phyloP scores from a whole-genome alignment of 2,329 filamentous ascomycete genomes.

The Coleophoma eucalyptorum region DNA sequence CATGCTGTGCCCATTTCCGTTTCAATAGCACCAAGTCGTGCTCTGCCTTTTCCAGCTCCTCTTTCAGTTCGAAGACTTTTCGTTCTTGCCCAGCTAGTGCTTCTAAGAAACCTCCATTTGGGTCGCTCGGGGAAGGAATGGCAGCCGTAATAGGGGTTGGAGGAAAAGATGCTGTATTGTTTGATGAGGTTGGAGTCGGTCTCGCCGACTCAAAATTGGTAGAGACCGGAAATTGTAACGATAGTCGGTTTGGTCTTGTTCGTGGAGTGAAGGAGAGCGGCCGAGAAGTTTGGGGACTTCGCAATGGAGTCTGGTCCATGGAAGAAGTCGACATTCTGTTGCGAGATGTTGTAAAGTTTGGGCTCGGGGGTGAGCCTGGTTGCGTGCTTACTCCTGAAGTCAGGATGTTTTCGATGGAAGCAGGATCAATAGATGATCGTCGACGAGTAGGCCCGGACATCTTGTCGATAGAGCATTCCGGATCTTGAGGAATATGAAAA shows the following conservation, averaged over 20 bases:
- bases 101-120: slow-evolving; percentile 60
- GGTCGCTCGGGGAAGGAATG: slow-evolving; percentile 21
- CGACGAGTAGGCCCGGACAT: slow-evolving; percentile 22
- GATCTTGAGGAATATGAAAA: slow-evolving; percentile 5
- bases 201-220: slow-evolving; percentile 20
- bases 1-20: slow-evolving; percentile 75
- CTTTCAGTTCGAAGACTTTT: slow-evolving; percentile 82
- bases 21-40: slow-evolving; percentile 72
- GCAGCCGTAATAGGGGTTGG: slow-evolving; percentile 18
- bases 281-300: slow-evolving; percentile 18
- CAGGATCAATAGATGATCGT: slow-evolving; percentile 22
- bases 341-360: slow-evolving; percentile 21
- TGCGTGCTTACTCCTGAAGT: slow-evolving; percentile 16
- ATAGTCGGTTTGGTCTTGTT: slow-evolving; percentile 23
- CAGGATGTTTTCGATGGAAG: slow-evolving; percentile 25
- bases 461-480: slow-evolving; percentile 16
- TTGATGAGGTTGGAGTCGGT: slow-evolving; percentile 22
- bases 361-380: slow-evolving; percentile 17
- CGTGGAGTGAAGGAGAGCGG: slow-evolving; percentile 21
- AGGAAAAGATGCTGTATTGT: slow-evolving; percentile 20
- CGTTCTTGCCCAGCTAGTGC: slow-evolving; percentile 91
- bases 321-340: slow-evolving; percentile 9
- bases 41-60: slow-evolving; percentile 85
- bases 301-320: slow-evolving; percentile 10
- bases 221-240: slow-evolving; percentile 27